Conservation (phyloP, 2,329 filamentous ascomycete species). For the Graphiopsis chlorocephala region DNA sequence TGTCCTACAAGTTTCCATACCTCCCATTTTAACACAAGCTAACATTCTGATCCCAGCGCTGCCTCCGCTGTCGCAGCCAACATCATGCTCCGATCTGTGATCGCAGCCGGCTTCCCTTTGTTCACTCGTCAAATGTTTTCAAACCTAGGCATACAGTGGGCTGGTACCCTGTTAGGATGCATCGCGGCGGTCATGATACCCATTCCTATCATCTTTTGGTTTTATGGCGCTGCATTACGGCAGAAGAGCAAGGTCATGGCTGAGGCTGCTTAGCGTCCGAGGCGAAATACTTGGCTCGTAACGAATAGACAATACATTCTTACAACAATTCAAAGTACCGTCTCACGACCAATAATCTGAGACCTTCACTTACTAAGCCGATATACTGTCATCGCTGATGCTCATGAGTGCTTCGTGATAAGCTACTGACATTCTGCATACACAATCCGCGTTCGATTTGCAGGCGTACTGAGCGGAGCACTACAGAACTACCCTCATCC, state of each 20-base stretch:
- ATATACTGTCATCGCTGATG: too few species aligned
- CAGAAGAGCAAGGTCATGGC: conserved; percentile 9
- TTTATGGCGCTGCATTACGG: conserved; percentile 8
- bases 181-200: conserved; percentile 14
- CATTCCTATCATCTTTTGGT: conserved; percentile 11
- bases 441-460: too few species aligned
- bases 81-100: conserved; percentile 15
- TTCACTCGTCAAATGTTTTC: conserved; percentile 16
- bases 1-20: conserved; percentile 16
- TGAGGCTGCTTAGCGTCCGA: neutral
- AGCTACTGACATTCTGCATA: neutral
- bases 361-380: too few species aligned
- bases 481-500: too few species aligned
- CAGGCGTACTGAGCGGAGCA: too few species aligned
- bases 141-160: conserved; percentile 16
- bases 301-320: neutral
- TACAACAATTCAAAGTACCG: too few species aligned
- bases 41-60: neutral
- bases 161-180: conserved; percentile 14
- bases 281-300: neutral
- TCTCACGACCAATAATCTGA: too few species aligned
- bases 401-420: too few species aligned
- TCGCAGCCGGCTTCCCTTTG: conserved; percentile 13
- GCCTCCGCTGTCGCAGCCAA: conserved; percentile 16
- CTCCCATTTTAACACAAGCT: neutral